Evolutionary conservation across 345 rosid genomes (phyloP).

Genomic region (Arabidopsis arenosa): DNA sequence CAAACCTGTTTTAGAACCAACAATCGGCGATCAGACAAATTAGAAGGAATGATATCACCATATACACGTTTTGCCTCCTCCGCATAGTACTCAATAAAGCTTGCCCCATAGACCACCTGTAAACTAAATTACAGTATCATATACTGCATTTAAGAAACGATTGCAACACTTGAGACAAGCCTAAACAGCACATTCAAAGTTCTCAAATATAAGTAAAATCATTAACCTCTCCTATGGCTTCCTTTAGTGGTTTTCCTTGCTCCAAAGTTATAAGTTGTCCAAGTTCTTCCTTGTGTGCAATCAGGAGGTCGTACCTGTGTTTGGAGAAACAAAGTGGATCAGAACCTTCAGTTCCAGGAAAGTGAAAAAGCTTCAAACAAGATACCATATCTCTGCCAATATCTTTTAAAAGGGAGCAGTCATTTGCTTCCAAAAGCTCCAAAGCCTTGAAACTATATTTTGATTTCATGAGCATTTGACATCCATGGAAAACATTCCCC

Average conservation of each 20-base stretch:
- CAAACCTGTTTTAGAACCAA: constrained; percentile 86
- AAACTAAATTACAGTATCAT: constrained; percentile 43
- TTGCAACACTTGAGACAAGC: constrained; percentile 35
- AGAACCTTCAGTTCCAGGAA: constrained; percentile 30
- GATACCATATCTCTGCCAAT: constrained; percentile 14
- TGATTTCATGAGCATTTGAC: constrained; percentile 3
- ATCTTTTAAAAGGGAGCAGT: constrained; percentile 10
- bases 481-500: constrained; percentile 19
- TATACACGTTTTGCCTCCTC: constrained; percentile 97
- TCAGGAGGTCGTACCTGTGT: constrained; percentile 79
- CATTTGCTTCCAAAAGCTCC: constrained; percentile 12
- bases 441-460: constrained; percentile 6
- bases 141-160: constrained; percentile 40
- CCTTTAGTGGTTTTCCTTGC: constrained; percentile 96
- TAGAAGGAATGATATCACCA: constrained; percentile 91
- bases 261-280: constrained; percentile 94
- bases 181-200: constrained; percentile 28
- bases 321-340: constrained; percentile 33
- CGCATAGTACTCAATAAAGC: constrained; percentile 85
- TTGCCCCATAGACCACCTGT: constrained; percentile 91
- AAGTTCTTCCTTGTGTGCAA: constrained; percentile 89
- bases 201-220: constrained; percentile 25
- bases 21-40: constrained; percentile 77
- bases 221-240: constrained; percentile 91
- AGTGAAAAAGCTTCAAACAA: constrained; percentile 16